Base-by-base conservation (phyloP, 495 filamentous ascomycete genomes). In the Penicillium cataractarum region DNA sequence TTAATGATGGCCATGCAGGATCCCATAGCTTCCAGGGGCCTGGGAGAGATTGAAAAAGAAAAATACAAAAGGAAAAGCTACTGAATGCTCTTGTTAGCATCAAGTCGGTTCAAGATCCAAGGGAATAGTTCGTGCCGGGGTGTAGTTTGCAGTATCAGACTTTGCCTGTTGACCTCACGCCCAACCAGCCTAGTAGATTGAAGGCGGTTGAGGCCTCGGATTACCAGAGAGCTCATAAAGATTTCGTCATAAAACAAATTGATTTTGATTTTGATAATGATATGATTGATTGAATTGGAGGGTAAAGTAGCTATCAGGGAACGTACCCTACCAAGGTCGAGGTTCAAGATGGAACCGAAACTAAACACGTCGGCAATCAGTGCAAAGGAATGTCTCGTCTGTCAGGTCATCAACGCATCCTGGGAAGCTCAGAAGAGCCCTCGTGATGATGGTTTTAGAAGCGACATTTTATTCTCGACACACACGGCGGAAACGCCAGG, bases 401-500 rank as follows among this genome's bases (percentile, higher is more conserved):
- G 83, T 89, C 85, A 97, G 94, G 94, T 98, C 93, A 93, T 97
- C 94, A 93, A 76, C 92, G 87, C 83, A 87, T 98, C 94, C 93
- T 98, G 94, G 92, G 77, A 83, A 88, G 89, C 92, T 79, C 71
- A 76, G 73, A 71, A 84, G 80, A 89, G 88, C 91, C 90, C 94
- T 98, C 94, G 90, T 92, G 90, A 92, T 87, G 87, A 97, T 92
- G 94, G 94, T 98, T 98, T 98, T 98, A 92, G 84, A 92, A 88
- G 90, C 86, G 89, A 86, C 70, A 66, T 69, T 78, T 79, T 82
- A 71, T 76, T 94, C 91, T 94, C 80, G 90, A 91, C 94, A 84
- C 87, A 91, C 88, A 75, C 86, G 90, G 90, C 88, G 89, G 89
- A 93, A 82, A 91, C 86, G 87, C 82, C 89, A 92, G 89, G 82